Evolutionary conservation across 108 stramenopile species (phyloP).

Genomic region (Nitzschia inconspicua): DNA sequence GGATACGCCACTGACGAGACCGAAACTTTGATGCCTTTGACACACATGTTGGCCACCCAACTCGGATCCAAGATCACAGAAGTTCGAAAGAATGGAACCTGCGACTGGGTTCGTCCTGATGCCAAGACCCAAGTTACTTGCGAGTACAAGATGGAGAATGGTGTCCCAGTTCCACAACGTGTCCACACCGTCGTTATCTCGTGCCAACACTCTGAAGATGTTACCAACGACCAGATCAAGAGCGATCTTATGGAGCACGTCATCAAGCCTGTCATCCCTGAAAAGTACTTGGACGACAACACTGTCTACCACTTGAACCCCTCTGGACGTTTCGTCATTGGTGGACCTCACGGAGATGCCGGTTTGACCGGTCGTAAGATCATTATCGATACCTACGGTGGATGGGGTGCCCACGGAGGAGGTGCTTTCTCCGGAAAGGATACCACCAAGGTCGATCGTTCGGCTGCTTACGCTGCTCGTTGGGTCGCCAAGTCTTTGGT

Average conservation of each 20-base stretch:
- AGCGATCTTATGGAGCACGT: conserved; percentile 96
- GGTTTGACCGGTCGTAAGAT: conserved; percentile 96
- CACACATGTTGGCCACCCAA: conserved; percentile 91
- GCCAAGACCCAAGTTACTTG: conserved; percentile 94
- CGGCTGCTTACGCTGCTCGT: conserved; percentile 92
- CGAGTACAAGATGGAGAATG: conserved; percentile 88
- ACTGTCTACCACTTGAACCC: conserved; percentile 97
- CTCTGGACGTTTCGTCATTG: conserved; percentile 92
- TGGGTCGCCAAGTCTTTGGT: conserved; percentile 98
- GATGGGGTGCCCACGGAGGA: conserved; percentile 97
- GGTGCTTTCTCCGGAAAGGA: conserved; percentile 97
- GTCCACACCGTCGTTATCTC: conserved; percentile 98
- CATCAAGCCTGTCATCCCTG: conserved; percentile 94
- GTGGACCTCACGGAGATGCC: conserved; percentile 98
- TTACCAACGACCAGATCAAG: conserved; percentile 91
- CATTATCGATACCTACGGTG: conserved; percentile 96
- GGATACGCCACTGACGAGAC: conserved; percentile 98
- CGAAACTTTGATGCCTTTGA: conserved; percentile 91
- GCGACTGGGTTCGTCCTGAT: conserved; percentile 96
- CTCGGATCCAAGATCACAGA: conserved; percentile 91
- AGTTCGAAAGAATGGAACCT: conserved; percentile 92
- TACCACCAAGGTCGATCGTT: conserved; percentile 94
- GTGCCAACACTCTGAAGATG: conserved; percentile 90
- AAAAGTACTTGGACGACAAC: conserved; percentile 95
- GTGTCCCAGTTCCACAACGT: conserved; percentile 81